Evolutionary conservation across 352 stramenopile species (phyloP), one percentile per base, ranked within the genome.

Genomic region (Phytophthora pluvialis): DNA sequence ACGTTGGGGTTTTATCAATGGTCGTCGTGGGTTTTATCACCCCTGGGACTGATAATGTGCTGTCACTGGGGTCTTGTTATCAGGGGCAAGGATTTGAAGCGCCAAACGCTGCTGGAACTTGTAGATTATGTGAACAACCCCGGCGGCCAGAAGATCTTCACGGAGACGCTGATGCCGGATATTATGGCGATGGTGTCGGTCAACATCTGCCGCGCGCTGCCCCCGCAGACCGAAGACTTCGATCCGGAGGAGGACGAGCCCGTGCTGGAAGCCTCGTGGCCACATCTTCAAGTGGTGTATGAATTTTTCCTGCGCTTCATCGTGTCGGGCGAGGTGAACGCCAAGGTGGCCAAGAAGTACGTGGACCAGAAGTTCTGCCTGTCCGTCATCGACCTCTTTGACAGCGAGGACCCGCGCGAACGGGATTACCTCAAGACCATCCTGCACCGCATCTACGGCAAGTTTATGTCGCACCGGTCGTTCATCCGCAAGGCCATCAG

Each of bases 351-450:
- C 10, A 99, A 99, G 82, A 98, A 98, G 70, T 99, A 98, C 84
- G 89, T 99, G 33, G 95, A 99, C 77, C 95, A 99, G 78, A 95
- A 97, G 64, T 99, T 99, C 75, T 98, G 96, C 70, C 78, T 98
- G 28, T 81, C 93, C 36, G 83, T 99, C 36, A 97, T 99, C 35
- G 93, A 98, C 40, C 87, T 99, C 3, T 93, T 94, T 54, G 81
- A 92, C 82, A 97, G 83, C 21, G 97, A 99, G 73, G 98, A 99
- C 84, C 97, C 97, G 58, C 91, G 98, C 42, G 98, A 99, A 78
- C 83, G 98, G 39, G 98, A 99, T 67, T 99, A 99, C 75, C 81
- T 99, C 36, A 99, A 99, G 81, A 99, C 97, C 4, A 99, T 99
- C 60, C 76, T 99, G 47, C 98, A 99, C 69, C 92, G 98, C 42